These are phyloP conservation scores for Silene latifolia DNA, from an alignment of 148 eudicot species.

Conservation along the genomic window DNA sequence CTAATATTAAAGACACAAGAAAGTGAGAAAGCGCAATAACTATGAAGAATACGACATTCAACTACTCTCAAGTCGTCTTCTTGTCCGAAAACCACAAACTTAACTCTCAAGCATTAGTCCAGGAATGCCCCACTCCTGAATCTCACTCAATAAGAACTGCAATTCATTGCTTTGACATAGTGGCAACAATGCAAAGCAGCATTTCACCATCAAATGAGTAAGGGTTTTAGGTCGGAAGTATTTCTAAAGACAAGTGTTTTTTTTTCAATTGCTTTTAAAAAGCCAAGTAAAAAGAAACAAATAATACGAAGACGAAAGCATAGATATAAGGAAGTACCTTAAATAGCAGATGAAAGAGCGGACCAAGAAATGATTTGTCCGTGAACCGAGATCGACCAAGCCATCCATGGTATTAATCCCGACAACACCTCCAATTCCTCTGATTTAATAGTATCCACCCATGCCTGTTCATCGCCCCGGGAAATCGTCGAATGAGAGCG, in stretches of 20 bases:
- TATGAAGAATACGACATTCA: no score
- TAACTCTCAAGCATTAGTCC: no score
- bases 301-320: background rate
- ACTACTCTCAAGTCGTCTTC: no score
- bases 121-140: no score
- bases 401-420: conserved; percentile 95
- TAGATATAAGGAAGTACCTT: conserved; percentile 39
- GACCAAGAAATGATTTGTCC: conserved; percentile 65
- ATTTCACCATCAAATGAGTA: no score
- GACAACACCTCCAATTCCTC: conserved; percentile 54
- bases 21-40: no score
- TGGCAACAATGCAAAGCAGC: no score
- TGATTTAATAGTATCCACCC: conserved; percentile 81
- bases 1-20: no score
- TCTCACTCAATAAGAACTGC: no score
- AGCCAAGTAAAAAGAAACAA: background rate
- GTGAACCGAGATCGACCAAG: conserved; percentile 80
- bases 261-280: background rate
- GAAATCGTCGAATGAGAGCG: conserved; percentile 66
- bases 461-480: conserved; percentile 93
- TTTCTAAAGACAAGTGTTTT: background rate
- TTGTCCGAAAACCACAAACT: no score
- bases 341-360: conserved; percentile 76
- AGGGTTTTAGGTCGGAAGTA: no score
- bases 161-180: no score